Base-by-base conservation (phyloP, 1,284 basidiomycete genomes). In the Stereum hirsutum region DNA sequence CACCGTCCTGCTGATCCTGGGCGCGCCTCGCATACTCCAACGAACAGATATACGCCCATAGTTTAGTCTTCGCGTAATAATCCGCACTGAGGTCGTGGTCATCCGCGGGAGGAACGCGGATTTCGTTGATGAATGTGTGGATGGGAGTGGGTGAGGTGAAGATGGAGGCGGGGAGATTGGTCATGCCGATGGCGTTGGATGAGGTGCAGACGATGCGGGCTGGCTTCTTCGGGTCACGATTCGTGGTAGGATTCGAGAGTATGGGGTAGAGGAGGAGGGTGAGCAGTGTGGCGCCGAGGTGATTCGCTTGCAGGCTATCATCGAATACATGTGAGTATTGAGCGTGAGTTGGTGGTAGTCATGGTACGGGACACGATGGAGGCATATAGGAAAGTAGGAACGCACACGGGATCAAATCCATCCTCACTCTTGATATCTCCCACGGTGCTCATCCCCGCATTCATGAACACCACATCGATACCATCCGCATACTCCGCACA, bases 51-150 rank as follows among this genome's bases (percentile, higher is more conserved):
- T 26, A n/a, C 3, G 12, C n/a, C 23, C 12, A 11, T 11, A 39
- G 38, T 23, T 39, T 39, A n/a, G 38, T n/a, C 23, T 12, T n/a
- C 14, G 15, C n/a, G 38, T 39, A 39, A 6, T 39, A n/a, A n/a
- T n/a, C n/a, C n/a, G n/a, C n/a, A n/a, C n/a, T n/a, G n/a, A n/a
- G 38, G 7, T 39, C 6, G 10, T 39, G 19, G n/a, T 39, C 19
- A 4, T 17, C 19, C 23, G n/a, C 24, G 6, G 6, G 7, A 8
- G 14, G 25, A 11, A 39, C 14, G n/a, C n/a, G n/a, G n/a, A n/a
- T n/a, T n/a, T n/a, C n/a, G n/a, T n/a, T n/a, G n/a, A n/a, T n/a
- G n/a, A n/a, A n/a, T n/a, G n/a, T n/a, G n/a, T n/a, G n/a, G 14
- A n/a, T 25, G 8, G 10, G 21, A 6, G 27, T 19, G n/a, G 38